Conservation (phyloP, 108 stramenopile genomes). For the Cyclostephanos invisitatus region DNA sequence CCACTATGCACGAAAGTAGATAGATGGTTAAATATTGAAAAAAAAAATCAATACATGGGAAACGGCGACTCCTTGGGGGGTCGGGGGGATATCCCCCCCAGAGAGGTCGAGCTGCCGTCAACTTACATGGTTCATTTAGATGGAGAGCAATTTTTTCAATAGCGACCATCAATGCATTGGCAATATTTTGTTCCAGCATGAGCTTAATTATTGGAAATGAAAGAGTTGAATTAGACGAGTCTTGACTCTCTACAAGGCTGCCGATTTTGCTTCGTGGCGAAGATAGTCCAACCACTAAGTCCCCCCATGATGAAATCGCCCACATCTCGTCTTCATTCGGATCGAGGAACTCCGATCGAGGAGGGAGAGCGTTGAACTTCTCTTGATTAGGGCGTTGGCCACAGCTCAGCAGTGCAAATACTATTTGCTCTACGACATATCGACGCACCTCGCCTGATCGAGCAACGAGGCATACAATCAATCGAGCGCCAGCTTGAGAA, state of each 20-base stretch:
- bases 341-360: not conserved
- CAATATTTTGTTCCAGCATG: constrained; percentile 82
- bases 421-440: constrained; percentile 82
- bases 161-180: constrained; percentile 75
- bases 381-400: constrained; percentile 42
- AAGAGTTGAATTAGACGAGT: constrained; percentile 58
- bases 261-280: constrained; percentile 65
- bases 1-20: constrained; percentile 25
- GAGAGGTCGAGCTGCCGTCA: too few species aligned
- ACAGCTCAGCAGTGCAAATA: constrained; percentile 78
- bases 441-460: constrained; percentile 92
- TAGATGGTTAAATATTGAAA: constrained; percentile 21
- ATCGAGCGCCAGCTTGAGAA: constrained; percentile 69
- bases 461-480: constrained; percentile 84
- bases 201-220: constrained; percentile 83
- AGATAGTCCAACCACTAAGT: constrained; percentile 76
- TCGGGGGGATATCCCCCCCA: too few species aligned
- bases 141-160: constrained; percentile 76
- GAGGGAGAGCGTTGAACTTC: not conserved
- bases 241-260: constrained; percentile 43
- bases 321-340: constrained; percentile 50
- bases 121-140: constrained; percentile 8
- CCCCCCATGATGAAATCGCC: constrained; percentile 54
- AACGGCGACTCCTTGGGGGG: too few species aligned
- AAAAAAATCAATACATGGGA: too few species aligned